Conservation (phyloP, 1,139 yeast species). For the Geotrichum restrictum region DNA sequence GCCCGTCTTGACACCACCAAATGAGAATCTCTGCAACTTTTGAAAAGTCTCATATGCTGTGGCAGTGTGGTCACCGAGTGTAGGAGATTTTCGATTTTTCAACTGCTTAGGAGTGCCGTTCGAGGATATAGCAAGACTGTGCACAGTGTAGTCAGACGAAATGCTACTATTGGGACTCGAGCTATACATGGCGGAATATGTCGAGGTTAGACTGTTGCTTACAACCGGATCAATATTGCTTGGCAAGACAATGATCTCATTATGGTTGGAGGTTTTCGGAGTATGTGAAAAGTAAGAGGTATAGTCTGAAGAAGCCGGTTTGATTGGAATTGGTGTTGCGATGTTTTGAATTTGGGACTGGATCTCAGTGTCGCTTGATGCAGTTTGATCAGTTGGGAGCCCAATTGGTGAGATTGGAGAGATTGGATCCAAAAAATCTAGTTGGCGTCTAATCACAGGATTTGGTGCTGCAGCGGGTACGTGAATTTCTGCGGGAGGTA, state of each 20-base stretch:
- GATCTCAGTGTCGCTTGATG: not conserved
- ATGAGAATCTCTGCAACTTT: not conserved
- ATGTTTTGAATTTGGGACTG: too few relatives aligned
- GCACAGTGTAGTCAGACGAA: slow-evolving; percentile 8
- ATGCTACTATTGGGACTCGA: slow-evolving; percentile 9
- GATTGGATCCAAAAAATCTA: not conserved
- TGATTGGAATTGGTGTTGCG: too few relatives aligned
- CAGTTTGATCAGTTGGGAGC: not conserved
- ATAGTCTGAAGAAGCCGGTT: too few relatives aligned
- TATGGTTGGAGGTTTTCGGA: too few relatives aligned
- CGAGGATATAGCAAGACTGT: not conserved
- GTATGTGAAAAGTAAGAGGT: too few relatives aligned
- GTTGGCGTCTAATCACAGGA: not conserved
- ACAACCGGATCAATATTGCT: too few relatives aligned
- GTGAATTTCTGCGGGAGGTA: too few relatives aligned
- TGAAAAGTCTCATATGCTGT: not conserved
- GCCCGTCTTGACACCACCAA: not conserved
- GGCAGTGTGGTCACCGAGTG: not conserved
- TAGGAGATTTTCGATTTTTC: not conserved
- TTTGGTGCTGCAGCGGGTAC: too few relatives aligned
- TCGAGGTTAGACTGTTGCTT: too few relatives aligned
- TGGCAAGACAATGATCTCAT: too few relatives aligned
- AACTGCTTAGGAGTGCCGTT: not conserved
- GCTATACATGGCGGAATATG: not conserved
- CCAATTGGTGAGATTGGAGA: slow-evolving; percentile 12